Conservation (phyloP, 2,329 filamentous ascomycete species). For the Aspergillus aculeatus region DNA sequence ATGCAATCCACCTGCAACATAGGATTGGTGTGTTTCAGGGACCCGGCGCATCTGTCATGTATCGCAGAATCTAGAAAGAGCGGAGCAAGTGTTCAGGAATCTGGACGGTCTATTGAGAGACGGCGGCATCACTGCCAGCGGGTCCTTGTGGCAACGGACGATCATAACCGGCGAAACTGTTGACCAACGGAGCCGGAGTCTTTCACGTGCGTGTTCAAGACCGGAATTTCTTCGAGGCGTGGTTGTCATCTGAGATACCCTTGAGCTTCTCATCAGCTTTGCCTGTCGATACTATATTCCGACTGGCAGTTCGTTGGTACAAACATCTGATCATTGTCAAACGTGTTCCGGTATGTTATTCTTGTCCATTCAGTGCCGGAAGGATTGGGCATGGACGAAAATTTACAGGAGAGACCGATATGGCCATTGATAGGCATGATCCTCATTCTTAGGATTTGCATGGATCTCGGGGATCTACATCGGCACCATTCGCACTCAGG, state of each 20-base stretch:
- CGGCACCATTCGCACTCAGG: conserved; percentile 1
- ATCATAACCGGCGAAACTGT: not conserved
- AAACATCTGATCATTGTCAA: not conserved
- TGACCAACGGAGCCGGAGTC: not conserved
- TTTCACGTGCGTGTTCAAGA: not conserved
- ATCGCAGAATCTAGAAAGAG: conserved; percentile 2
- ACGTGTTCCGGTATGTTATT: not conserved
- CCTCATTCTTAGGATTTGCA: not conserved
- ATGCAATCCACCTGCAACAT: not conserved
- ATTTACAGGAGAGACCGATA: not conserved
- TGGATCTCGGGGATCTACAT: conserved; percentile 9
- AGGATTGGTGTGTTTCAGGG: not conserved
- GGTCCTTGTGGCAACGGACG: not conserved
- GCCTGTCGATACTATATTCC: not conserved
- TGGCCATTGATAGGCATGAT: not conserved
- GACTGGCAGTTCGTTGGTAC: not conserved
- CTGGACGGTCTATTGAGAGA: not conserved
- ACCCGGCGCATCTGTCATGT: conserved; percentile 1
- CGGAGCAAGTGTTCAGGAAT: not conserved
- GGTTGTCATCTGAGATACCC: not conserved
- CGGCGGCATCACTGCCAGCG: not conserved
- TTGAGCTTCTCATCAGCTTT: not conserved
- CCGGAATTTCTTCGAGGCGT: not conserved
- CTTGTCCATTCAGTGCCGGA: not conserved
- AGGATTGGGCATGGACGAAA: not conserved